phyloP scores from a whole-genome alignment of 148 eudicot species.

The Rhododendron griersonianum region DNA sequence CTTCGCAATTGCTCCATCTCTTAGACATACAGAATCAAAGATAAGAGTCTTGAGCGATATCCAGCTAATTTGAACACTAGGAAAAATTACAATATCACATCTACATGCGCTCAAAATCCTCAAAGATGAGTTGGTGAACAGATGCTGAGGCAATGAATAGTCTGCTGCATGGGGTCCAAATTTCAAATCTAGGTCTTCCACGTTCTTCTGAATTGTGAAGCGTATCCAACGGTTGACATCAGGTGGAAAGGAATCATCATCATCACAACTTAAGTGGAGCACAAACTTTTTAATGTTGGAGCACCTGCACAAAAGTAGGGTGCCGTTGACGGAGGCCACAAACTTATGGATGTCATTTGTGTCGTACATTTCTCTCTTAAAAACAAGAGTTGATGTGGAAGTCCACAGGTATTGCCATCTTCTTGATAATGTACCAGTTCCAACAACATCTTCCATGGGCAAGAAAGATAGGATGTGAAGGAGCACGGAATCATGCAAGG shows the following conservation, averaged over 20 bases:
- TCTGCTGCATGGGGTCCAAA: background rate
- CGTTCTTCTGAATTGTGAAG: background rate
- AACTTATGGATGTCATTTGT: background rate
- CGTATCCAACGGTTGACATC: background rate
- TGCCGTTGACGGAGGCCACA: background rate
- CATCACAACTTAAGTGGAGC: background rate
- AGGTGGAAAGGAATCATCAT: background rate
- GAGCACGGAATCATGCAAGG: background rate
- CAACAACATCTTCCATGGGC: background rate
- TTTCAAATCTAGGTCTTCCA: background rate
- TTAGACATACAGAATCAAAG: background rate
- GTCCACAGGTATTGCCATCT: background rate
- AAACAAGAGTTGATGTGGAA: background rate
- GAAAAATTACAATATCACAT: background rate
- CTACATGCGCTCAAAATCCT: background rate
- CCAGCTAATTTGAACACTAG: background rate
- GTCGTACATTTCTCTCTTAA: background rate
- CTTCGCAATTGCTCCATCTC: background rate
- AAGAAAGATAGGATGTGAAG: background rate
- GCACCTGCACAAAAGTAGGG: background rate
- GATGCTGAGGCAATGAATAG: background rate
- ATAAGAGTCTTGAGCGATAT: background rate
- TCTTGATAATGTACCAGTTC: background rate
- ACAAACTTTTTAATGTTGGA: background rate
- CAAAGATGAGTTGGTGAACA: background rate